Conservation (phyloP, 768 basidiomycete genomes). For the Hypholoma sublateritium region DNA sequence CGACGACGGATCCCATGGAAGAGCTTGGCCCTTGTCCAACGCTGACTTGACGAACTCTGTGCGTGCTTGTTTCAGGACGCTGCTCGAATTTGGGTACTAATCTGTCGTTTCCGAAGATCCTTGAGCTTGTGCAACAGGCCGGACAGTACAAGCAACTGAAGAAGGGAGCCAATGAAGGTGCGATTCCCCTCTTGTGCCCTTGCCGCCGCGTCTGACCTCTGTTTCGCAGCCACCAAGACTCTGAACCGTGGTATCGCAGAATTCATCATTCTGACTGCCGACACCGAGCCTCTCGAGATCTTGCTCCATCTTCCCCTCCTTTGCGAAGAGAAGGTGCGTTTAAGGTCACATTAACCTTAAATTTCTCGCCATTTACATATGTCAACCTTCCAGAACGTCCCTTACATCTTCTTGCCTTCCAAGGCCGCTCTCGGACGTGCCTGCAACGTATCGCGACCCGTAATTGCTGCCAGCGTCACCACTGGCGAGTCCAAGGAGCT, state of each 20-base stretch:
- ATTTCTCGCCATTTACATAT: neutral
- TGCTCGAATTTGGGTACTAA: neutral
- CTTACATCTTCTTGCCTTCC: slow-evolving; percentile 92
- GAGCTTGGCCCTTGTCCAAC: slow-evolving; percentile 88
- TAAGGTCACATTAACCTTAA: neutral
- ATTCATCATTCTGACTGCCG: slow-evolving; percentile 94
- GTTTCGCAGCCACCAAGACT: slow-evolving; percentile 86
- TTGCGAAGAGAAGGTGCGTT: slow-evolving; percentile 92
- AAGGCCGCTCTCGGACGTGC: slow-evolving; percentile 96
- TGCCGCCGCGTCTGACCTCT: slow-evolving; percentile 8
- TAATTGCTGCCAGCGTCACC: slow-evolving; percentile 95
- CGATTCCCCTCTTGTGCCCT: slow-evolving; percentile 14
- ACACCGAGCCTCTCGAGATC: slow-evolving; percentile 98
- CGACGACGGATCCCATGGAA: slow-evolving; percentile 62
- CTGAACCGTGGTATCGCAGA: slow-evolving; percentile 97
- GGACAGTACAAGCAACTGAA: slow-evolving; percentile 97
- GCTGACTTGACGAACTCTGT: slow-evolving; percentile 90
- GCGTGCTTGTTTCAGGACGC: slow-evolving; percentile 22
- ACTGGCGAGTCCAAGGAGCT: slow-evolving; percentile 94
- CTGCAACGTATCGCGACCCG: slow-evolving; percentile 92
- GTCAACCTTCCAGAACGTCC: slow-evolving; percentile 69
- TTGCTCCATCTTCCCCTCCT: slow-evolving; percentile 94
- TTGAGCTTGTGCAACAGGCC: slow-evolving; percentile 95
- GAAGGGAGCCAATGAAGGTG: slow-evolving; percentile 98
- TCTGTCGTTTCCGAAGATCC: slow-evolving; percentile 55